Conservation (phyloP, 2,329 filamentous ascomycete genomes). For the Aspergillus jensenii region DNA sequence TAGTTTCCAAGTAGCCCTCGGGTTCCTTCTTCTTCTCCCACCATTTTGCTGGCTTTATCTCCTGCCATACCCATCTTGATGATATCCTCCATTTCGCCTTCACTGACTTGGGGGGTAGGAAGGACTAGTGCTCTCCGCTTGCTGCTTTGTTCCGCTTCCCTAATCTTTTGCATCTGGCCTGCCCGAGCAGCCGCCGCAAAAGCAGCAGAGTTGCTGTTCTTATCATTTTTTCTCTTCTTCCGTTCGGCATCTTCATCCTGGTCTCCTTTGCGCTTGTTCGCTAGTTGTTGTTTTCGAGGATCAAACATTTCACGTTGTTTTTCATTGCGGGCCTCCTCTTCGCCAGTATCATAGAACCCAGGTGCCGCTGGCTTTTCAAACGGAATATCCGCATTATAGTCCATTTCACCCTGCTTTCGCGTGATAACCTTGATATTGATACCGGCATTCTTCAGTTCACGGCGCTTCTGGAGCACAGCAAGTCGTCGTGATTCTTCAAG, state of each 20-base stretch:
- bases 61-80: conserved; percentile 98
- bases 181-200: conserved; percentile 88
- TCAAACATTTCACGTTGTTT: conserved; percentile 82
- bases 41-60: conserved; percentile 75
- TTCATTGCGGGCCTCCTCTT: conserved; percentile 81
- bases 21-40: conserved; percentile 78
- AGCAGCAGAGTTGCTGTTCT: conserved; percentile 73
- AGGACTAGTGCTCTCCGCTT: conserved; percentile 82
- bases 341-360: conserved; percentile 90
- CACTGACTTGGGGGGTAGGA: conserved; percentile 86
- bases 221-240: conserved; percentile 87
- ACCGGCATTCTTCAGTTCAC: conserved; percentile 94
- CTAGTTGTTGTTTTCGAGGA: conserved; percentile 85
- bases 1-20: conserved; percentile 87
- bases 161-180: conserved; percentile 88
- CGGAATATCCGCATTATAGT: conserved; percentile 98
- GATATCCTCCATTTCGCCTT: conserved; percentile 92
- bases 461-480: conserved; percentile 87
- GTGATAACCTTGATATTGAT: conserved; percentile 97
- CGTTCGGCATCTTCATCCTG: conserved; percentile 75
- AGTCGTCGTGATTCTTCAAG: conserved; percentile 90
- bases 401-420: conserved; percentile 94
- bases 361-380: conserved; percentile 88
- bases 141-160: conserved; percentile 95
- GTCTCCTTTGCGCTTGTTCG: conserved; percentile 90